These are phyloP conservation scores for Tagetes patula DNA, from an alignment of 129 eudicot species.

Conservation along the genomic window DNA sequence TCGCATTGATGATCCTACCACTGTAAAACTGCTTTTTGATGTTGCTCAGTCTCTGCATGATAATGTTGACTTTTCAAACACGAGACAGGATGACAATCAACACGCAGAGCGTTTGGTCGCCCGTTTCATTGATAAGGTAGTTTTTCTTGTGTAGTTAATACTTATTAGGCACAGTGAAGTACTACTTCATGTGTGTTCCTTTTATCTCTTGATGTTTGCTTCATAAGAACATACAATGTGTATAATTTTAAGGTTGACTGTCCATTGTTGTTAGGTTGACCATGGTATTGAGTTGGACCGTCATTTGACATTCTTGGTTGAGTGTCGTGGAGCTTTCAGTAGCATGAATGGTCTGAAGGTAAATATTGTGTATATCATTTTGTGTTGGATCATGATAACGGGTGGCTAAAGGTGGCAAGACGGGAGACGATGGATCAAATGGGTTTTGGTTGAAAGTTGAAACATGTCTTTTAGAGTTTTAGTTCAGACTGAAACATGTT, in stretches of 20 bases:
- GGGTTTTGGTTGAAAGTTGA: background rate
- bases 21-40: conserved; percentile 65
- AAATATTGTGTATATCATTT: conserved; percentile 11
- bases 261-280: conserved; percentile 60
- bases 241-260: background rate
- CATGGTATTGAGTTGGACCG: conserved; percentile 58
- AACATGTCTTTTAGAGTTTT: background rate
- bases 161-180: conserved; percentile 10
- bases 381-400: conserved; percentile 11
- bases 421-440: background rate
- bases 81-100: conserved; percentile 61
- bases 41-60: conserved; percentile 76
- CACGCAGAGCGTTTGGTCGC: conserved; percentile 57
- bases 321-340: conserved; percentile 81
- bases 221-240: conserved; percentile 9
- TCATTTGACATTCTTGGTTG: conserved; percentile 62
- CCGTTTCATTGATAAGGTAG: conserved; percentile 71
- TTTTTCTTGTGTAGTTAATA: conserved; percentile 6
- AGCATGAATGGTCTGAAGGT: conserved; percentile 70
- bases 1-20: conserved; percentile 52
- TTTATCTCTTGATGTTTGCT: conserved; percentile 14
- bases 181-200: conserved; percentile 14
- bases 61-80: conserved; percentile 50
- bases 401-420: conserved; percentile 9
- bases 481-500: background rate